phyloP scores from a whole-genome alignment of 192 early-diverging fungal species.

The Coemansia sp. region DNA sequence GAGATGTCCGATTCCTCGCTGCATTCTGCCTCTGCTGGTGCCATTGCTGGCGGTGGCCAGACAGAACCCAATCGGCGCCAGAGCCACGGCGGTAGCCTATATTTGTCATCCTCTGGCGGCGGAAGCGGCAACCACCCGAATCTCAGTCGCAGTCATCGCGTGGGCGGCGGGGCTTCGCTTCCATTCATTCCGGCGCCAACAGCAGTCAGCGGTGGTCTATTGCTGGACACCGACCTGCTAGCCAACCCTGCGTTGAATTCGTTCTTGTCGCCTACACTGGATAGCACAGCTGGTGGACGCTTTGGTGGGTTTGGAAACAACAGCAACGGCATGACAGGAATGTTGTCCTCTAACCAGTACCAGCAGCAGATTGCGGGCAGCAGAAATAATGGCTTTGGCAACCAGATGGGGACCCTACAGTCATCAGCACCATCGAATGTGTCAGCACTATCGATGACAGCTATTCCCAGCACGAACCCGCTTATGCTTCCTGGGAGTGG shows the following conservation, averaged over 20 bases:
- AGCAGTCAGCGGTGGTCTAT: slow-evolving; percentile 31
- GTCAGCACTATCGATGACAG: slow-evolving; percentile 17
- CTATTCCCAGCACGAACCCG: slow-evolving; percentile 47
- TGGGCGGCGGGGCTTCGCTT: slow-evolving; percentile 1
- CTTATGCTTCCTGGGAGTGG: slow-evolving; percentile 54
- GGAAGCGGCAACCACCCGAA: neutral
- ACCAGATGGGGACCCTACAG: neutral
- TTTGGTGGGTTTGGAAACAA: neutral
- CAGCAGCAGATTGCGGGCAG: neutral
- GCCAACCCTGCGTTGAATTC: slow-evolving; percentile 22
- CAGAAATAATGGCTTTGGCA: neutral
- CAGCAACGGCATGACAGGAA: slow-evolving; percentile 7
- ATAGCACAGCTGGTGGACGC: neutral
- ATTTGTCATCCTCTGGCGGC: neutral
- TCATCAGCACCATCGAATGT: neutral
- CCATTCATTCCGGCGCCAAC: slow-evolving; percentile 24
- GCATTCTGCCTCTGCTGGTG: neutral
- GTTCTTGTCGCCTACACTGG: slow-evolving; percentile 24
- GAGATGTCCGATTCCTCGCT: slow-evolving; percentile 20
- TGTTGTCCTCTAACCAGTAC: neutral
- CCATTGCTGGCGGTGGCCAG: neutral
- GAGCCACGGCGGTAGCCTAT: neutral
- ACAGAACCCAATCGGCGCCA: neutral
- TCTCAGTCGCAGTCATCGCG: slow-evolving; percentile 10
- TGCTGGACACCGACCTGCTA: slow-evolving; percentile 36